Percentiles rank a stretch among this genome's conserved stretches.
Evolutionary conservation across 805 yeast genomes (phyloP).

Genomic region (Yamadazyma kitorensis): DNA sequence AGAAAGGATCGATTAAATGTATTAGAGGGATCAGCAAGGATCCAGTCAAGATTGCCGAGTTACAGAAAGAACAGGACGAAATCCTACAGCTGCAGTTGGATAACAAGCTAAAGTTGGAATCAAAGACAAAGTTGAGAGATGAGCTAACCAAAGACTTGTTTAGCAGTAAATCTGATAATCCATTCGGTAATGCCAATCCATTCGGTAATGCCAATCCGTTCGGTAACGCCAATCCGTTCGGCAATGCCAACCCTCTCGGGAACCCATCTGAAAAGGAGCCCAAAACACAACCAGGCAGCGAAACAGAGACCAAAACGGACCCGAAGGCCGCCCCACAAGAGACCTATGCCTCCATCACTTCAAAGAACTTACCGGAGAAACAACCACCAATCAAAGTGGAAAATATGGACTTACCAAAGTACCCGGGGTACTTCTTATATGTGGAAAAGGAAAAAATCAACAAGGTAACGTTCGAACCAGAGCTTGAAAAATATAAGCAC

Average conservation of each 20-base stretch:
- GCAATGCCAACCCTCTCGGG: not conserved
- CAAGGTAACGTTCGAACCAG: slow-evolving; percentile 52
- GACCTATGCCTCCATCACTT: slow-evolving; percentile 23
- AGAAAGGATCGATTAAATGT: slow-evolving; percentile 69
- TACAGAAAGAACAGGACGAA: slow-evolving; percentile 34
- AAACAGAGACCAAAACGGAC: slow-evolving; percentile 11
- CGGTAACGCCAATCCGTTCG: slow-evolving; percentile 18
- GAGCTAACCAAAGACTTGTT: slow-evolving; percentile 42
- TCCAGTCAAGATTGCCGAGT: slow-evolving; percentile 41
- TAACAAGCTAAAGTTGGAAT: slow-evolving; percentile 40
- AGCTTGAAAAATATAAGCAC: slow-evolving; percentile 41
- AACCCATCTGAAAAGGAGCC: slow-evolving; percentile 15
- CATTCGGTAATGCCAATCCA: slow-evolving; percentile 28
- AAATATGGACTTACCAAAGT: slow-evolving; percentile 40
- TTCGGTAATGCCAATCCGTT: slow-evolving; percentile 9
- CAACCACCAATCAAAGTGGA: slow-evolving; percentile 3
- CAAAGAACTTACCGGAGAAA: slow-evolving; percentile 11
- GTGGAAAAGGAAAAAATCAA: slow-evolving; percentile 70
- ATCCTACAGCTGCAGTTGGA: slow-evolving; percentile 32
- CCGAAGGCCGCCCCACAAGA: slow-evolving; percentile 3
- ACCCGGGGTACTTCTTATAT: slow-evolving; percentile 65
- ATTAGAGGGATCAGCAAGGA: slow-evolving; percentile 73
- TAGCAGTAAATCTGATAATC: slow-evolving; percentile 29
- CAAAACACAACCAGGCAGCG: slow-evolving; percentile 4
- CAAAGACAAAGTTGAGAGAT: slow-evolving; percentile 37